Evolutionary conservation across 495 filamentous ascomycete genomes (phyloP).

Genomic region (Penicillium lividum): DNA sequence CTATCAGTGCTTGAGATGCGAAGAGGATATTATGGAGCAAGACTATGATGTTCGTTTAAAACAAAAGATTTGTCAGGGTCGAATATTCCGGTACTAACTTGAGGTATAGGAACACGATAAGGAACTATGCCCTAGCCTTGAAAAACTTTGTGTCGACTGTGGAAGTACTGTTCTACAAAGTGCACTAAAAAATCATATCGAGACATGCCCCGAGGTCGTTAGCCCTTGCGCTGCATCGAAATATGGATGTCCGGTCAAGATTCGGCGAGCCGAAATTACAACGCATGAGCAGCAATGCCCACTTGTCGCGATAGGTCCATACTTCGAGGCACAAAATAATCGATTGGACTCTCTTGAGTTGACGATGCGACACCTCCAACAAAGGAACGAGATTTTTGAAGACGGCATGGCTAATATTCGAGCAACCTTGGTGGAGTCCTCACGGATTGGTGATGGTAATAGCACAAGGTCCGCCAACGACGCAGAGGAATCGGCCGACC

Average conservation of each 20-base stretch:
- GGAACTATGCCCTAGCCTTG: constrained; percentile 50
- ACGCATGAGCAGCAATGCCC: constrained; percentile 57
- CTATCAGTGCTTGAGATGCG: constrained; percentile 56
- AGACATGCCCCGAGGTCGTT: constrained; percentile 54
- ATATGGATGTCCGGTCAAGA: constrained; percentile 56
- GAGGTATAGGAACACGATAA: constrained; percentile 46
- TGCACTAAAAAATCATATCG: constrained; percentile 51
- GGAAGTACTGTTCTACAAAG: constrained; percentile 45
- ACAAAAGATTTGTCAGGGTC: not conserved
- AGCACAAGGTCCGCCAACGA: constrained; percentile 7
- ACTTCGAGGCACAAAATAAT: constrained; percentile 57
- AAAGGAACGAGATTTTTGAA: constrained; percentile 61
- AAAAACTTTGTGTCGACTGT: constrained; percentile 56
- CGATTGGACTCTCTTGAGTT: constrained; percentile 58
- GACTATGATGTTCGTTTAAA: constrained; percentile 54
- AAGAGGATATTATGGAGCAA: constrained; percentile 54
- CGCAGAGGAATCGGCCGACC: constrained; percentile 21
- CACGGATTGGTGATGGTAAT: constrained; percentile 19
- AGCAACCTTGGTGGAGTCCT: constrained; percentile 40
- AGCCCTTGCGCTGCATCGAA: constrained; percentile 55
- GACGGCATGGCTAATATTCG: constrained; percentile 53
- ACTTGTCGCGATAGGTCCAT: constrained; percentile 59
- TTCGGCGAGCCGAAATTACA: constrained; percentile 50
- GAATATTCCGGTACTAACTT: not conserved
- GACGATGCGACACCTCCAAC: constrained; percentile 55